Evolutionary conservation across 768 basidiomycete genomes (phyloP).

Genomic region (Amanita molliuscula): DNA sequence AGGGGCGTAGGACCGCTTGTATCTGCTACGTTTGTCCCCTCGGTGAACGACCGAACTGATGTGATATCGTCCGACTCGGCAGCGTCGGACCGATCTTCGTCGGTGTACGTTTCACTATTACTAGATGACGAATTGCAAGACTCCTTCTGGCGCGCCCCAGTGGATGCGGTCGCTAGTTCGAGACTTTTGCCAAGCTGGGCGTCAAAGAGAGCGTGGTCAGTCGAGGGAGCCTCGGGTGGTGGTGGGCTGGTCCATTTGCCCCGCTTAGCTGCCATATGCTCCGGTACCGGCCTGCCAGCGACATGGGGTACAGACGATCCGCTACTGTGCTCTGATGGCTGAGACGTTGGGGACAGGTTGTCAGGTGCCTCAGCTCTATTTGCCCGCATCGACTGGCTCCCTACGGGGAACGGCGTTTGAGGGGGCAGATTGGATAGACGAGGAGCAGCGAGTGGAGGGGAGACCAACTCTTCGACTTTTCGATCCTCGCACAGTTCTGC

Average conservation of each 20-base stretch:
- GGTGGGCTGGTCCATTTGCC: constrained; percentile 82
- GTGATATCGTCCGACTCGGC: constrained; percentile 59
- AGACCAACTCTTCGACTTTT: constrained; percentile 51
- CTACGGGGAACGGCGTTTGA: constrained; percentile 63
- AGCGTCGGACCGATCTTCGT: constrained; percentile 56
- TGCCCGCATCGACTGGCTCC: constrained; percentile 43
- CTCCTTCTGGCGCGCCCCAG: constrained; percentile 46
- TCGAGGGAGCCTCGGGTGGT: constrained; percentile 61
- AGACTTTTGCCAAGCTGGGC: constrained; percentile 55
- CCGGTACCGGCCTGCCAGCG: constrained; percentile 38
- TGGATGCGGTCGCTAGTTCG: constrained; percentile 57
- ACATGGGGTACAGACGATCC: constrained; percentile 18
- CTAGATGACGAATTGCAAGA: constrained; percentile 43
- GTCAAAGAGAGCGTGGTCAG: constrained; percentile 59
- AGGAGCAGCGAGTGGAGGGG: constrained; percentile 32
- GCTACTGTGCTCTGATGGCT: constrained; percentile 33
- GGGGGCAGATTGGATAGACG: constrained; percentile 44
- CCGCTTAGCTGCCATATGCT: constrained; percentile 76
- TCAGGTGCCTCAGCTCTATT: constrained; percentile 34
- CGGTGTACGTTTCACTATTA: constrained; percentile 55
- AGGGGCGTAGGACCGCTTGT: constrained; percentile 17
- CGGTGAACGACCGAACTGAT: constrained; percentile 59
- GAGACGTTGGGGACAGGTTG: constrained; percentile 42
- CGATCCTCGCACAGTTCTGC: constrained; percentile 91
- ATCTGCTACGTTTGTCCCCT: constrained; percentile 23